Conservation (phyloP, 1,284 basidiomycete species). For the Irpex sp. region DNA sequence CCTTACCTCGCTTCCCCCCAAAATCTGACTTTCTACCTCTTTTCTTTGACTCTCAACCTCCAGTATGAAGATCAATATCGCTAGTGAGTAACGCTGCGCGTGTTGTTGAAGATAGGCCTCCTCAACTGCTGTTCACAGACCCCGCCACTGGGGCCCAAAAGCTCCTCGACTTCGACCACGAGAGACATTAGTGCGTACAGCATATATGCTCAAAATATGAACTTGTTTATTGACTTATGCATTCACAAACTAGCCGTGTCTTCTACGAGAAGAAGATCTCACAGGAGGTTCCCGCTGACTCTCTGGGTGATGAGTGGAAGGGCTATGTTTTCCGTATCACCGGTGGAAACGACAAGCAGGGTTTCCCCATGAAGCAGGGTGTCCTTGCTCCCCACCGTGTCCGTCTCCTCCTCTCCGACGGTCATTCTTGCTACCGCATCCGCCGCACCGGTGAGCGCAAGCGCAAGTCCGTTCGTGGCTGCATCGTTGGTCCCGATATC, state of each 20-base stretch:
- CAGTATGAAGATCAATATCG: constrained; percentile 96
- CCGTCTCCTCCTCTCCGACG: constrained; percentile 89
- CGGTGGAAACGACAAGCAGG: constrained; percentile 95
- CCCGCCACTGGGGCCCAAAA: constrained; percentile 97
- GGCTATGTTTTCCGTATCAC: constrained; percentile 98
- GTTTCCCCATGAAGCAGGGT: constrained; percentile 99
- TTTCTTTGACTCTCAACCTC: neutral
- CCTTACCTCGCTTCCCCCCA: constrained; percentile 2
- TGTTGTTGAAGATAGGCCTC: constrained; percentile 8
- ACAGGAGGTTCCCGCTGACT: constrained; percentile 91
- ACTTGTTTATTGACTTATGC: neutral
- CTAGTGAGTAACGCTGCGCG: constrained; percentile 58
- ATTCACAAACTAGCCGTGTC: constrained; percentile 62
- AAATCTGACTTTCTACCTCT: constrained; percentile 12
- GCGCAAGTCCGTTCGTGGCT: constrained; percentile 98
- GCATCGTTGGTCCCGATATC: constrained; percentile 96
- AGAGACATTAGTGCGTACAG: constrained; percentile 75
- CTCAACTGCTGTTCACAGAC: constrained; percentile 42
- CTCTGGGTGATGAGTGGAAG: constrained; percentile 94
- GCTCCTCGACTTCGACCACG: constrained; percentile 91
- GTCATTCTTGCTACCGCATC: constrained; percentile 96
- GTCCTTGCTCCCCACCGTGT: constrained; percentile 95
- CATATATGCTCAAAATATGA: neutral
- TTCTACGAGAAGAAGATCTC: constrained; percentile 97
- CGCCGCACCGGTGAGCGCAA: constrained; percentile 95